Base-by-base conservation (phyloP, 2,329 filamentous ascomycete species). In the Didymella keratinophila region DNA sequence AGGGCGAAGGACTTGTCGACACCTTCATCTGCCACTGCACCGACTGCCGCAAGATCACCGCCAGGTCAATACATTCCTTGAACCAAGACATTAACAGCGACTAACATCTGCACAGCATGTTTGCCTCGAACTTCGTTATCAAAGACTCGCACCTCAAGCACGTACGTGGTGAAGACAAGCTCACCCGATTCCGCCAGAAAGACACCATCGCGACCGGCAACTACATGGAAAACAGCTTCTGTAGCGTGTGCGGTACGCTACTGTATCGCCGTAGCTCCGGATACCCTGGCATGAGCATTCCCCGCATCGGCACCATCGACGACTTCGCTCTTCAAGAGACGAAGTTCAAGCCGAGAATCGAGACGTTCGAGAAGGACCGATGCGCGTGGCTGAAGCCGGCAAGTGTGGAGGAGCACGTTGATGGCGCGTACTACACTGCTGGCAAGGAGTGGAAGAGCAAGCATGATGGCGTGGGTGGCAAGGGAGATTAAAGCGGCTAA, bases 201-300 rank as follows among this genome's bases (percentile, higher is more conserved):
- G 36, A 58, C 14, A 71, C 71, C 0, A 80, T 85, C 39, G 76
- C 61, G 0, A 78, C 61, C 2, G 60, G 62, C 4, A 62, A 65
- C 25, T 47, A 50, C 46, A 89, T 89, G 86, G 83, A 82, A 12
- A 89, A 89, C 67, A 78, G 79, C 67, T 89, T 89, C 72, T 89
- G 87, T 64, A 76, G 69, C 0, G 82, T 78, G 0, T 89, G 87
- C 67, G 86, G 87, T 1, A 82, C 83, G 0, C 79, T 89, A 5
- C 83, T 89, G 84, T 89, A 87, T 63, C 80, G 86, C 1, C 71
- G 79, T 16, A 75, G 81, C 8, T 65, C 71, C 2, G 76, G 68
- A 0, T 83, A 78, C 54, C 83, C 84, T 0, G 83, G 79, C 0
- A 54, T 61, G 48, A 82, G 73, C 44, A 57, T 88, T 48, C 57